Evolutionary conservation across 805 yeast species (phyloP), one percentile per base, ranked within the genome.

Genomic region (Teunomyces panamensis): DNA sequence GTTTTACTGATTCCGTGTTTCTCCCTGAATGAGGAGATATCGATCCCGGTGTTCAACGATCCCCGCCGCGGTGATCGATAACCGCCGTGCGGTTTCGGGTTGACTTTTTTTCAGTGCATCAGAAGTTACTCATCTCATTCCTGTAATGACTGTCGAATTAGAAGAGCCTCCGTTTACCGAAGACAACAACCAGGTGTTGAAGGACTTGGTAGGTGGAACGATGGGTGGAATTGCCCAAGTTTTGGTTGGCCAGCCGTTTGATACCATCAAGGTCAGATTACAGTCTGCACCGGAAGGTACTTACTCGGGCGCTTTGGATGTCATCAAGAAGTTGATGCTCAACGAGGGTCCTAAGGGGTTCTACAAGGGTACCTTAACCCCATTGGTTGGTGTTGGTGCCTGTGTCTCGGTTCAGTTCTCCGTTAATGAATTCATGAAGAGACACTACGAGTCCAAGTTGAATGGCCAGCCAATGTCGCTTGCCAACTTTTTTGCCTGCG

Each of bases 401-500:
- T 91, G 97, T 75, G 97, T 94, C 9, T 88, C 96, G 7, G 87
- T 92, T 35, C 99, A 94, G 68, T 94, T 94, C 62, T 94, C 96
- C 41, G 96, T 89, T 32, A 91, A 91, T 61, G 98, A 94, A 66
- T 85, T 78, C 60, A 89, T 92, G 96, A 94, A 94, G 69, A 77
- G 97, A 59, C 71, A 76, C 50, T 90, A 87, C 61, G 71, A 70
- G 44, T 62, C 62, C 17, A 77, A 78, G 53, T 70, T 75, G 39
- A 65, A 65, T 24, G 78, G 77, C 11, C 60, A 63, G 26, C 71
- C 72, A 13, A 69, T 90, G 49, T 63, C 80, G 7, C 73, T 81
- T 36, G 51, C 69, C 4, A 96, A 94, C 63, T 90, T 82, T 56
- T 91, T 89, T 68, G 56, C 75, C 14, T 81, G 95, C 60, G 99